Evolutionary conservation across 805 yeast species (phyloP).

Genomic region (Teunomyces gatunensis): DNA sequence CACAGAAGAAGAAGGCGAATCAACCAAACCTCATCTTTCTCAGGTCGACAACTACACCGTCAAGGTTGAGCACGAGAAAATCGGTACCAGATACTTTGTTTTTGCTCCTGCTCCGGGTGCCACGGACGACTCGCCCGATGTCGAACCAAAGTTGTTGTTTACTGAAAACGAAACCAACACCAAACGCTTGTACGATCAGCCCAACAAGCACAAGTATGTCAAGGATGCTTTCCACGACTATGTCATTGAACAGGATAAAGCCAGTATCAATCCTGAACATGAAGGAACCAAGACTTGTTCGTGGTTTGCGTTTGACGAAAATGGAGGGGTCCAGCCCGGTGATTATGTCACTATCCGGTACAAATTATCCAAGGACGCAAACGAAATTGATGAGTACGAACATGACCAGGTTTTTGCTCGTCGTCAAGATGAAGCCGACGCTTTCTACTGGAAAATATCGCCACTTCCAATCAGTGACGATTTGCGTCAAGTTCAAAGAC

Average conservation of each 20-base stretch:
- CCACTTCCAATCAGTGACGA: constrained; percentile 83
- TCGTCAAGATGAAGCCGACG: constrained; percentile 87
- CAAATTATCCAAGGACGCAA: constrained; percentile 49
- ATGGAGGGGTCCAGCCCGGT: constrained; percentile 79
- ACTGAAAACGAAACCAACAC: constrained; percentile 89
- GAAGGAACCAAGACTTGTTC: constrained; percentile 85
- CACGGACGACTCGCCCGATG: constrained; percentile 55
- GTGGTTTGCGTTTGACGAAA: constrained; percentile 73
- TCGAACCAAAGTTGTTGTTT: constrained; percentile 73
- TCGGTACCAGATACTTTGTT: constrained; percentile 59
- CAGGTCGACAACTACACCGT: constrained; percentile 46
- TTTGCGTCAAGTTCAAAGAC: constrained; percentile 80
- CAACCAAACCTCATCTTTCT: constrained; percentile 48
- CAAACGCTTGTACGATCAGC: constrained; percentile 60
- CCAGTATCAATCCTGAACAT: constrained; percentile 65
- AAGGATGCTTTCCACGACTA: constrained; percentile 93
- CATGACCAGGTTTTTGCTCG: constrained; percentile 67
- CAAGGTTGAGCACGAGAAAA: constrained; percentile 61
- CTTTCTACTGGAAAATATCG: constrained; percentile 83
- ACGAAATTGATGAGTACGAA: constrained; percentile 65
- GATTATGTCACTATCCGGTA: constrained; percentile 85
- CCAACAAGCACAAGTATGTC: constrained; percentile 57
- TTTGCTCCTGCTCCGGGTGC: constrained; percentile 82
- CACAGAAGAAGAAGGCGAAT: constrained; percentile 44
- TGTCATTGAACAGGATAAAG: constrained; percentile 57